Base-by-base conservation (phyloP, 169 alveolate species). In the Plasmodium relictum region DNA sequence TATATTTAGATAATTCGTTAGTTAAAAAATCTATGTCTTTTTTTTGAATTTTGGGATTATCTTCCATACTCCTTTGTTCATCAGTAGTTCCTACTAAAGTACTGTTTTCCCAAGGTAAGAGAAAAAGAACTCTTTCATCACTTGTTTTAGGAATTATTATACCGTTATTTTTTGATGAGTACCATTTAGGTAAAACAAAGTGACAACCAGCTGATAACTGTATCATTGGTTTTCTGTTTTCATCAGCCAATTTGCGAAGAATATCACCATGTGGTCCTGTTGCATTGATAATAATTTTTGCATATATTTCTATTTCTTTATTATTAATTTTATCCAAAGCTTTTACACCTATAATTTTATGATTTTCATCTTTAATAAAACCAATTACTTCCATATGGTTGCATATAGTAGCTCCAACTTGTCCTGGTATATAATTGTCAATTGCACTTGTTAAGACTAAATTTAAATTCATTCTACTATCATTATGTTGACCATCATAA, bases 401-500 rank as follows among this genome's bases (percentile, higher is more conserved):
- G 8, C 96, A 97, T 16, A 97, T 92, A 39, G 97, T 94, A 37
- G 98, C 94, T 41, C 97, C 98, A 76, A 92, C 90, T 94, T 92
- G 93, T 14, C 98, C 98, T 3, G 95, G 94, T 20, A 95, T 93
- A 76, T 93, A 96, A 50, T 94, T 78, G 65, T 97, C 96, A 8
- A 96, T 83, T 20, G 98, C 88, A 42, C 98, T 91, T 8, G 99
- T 97, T 20, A 97, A 72, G 12, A 98, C 94, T 71, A 96, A 73
- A 63, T 95, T 92, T 18, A 96, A 44, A 74, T 94, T 91, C 94
- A 97, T 94, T 65, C 99, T 89, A n/a, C 97, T 80, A 85, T 98
- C 99, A 89, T 96, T 96, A 78, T 96, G 97, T 87, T 97, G 97
- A 2, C 98, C 98, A 73, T 98, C 99, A 63, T 94, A 95, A 93